phyloP scores from a whole-genome alignment of 2,329 filamentous ascomycete genomes.

The Sarocladiaceae sp. region DNA sequence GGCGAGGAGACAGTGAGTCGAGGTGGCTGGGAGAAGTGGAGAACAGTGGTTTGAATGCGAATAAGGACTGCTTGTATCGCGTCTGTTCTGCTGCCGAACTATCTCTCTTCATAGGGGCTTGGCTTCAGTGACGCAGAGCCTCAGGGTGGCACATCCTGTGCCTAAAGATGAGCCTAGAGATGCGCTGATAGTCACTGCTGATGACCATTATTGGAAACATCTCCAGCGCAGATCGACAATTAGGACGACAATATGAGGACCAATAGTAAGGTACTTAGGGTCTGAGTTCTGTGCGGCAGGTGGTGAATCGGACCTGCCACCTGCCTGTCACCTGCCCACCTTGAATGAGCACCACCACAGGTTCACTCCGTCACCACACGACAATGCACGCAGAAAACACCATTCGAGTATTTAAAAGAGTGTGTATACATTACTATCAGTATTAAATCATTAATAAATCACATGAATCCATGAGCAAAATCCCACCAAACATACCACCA shows the following conservation, averaged over 20 bases:
- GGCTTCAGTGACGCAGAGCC: no score
- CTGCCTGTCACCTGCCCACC: neutral
- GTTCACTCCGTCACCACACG: neutral
- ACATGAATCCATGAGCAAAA: neutral
- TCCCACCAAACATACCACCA: neutral
- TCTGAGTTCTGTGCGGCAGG: slow-evolving; percentile 1
- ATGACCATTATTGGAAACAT: no score
- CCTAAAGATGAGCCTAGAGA: neutral
- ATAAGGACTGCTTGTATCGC: no score
- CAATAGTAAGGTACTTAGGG: neutral
- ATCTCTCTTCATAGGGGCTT: no score
- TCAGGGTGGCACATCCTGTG: no score
- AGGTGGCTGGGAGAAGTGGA: neutral
- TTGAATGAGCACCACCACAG: neutral
- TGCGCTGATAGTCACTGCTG: neutral
- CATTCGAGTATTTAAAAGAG: no score
- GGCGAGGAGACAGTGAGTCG: no score
- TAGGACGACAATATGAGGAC: neutral
- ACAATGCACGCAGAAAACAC: no score
- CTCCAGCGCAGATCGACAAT: no score
- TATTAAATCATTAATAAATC: no score
- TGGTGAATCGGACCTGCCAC: neutral
- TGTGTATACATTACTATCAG: no score
- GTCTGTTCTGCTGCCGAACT: no score
- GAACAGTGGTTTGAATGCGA: neutral